Evolutionary conservation across 192 early-diverging fungal species (phyloP).

Genomic region (Podila minutissima): DNA sequence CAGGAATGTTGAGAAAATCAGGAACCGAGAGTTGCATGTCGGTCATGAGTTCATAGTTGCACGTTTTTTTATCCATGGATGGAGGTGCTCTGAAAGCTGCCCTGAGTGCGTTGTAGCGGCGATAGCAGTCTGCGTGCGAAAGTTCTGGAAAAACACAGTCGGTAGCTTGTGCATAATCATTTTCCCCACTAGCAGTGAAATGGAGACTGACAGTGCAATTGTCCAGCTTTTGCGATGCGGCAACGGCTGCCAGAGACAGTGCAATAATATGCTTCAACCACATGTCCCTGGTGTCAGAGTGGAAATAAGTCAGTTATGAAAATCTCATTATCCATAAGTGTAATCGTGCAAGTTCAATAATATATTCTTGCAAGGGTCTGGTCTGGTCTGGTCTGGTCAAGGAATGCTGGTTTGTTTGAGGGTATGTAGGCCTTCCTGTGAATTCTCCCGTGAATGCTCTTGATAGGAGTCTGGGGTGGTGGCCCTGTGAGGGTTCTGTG

Average conservation of each 20-base stretch:
- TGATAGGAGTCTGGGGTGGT: too few relatives aligned
- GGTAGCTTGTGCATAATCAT: neutral
- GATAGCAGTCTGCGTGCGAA: neutral
- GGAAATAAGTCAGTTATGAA: too few relatives aligned
- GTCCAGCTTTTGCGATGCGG: neutral
- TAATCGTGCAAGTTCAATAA: too few relatives aligned
- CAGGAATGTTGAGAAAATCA: constrained; percentile 9
- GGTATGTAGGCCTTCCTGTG: too few relatives aligned
- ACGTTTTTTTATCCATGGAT: neutral
- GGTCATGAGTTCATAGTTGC: neutral
- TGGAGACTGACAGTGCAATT: neutral
- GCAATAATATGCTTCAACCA: constrained; percentile 2
- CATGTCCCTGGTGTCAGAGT: neutral
- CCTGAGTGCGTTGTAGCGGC: neutral
- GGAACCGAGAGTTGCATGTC: neutral
- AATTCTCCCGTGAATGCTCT: too few relatives aligned
- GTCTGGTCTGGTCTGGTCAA: too few relatives aligned
- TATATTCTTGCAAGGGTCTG: too few relatives aligned
- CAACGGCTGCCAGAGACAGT: constrained; percentile 1
- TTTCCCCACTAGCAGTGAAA: neutral
- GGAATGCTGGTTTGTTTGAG: neutral
- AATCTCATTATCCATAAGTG: too few relatives aligned
- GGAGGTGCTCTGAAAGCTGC: neutral
- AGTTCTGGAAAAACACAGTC: neutral
- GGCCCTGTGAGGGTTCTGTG: too few relatives aligned